phyloP scores from a whole-genome alignment of 768 basidiomycete species.

The Pulveroboletus ravenelii region DNA sequence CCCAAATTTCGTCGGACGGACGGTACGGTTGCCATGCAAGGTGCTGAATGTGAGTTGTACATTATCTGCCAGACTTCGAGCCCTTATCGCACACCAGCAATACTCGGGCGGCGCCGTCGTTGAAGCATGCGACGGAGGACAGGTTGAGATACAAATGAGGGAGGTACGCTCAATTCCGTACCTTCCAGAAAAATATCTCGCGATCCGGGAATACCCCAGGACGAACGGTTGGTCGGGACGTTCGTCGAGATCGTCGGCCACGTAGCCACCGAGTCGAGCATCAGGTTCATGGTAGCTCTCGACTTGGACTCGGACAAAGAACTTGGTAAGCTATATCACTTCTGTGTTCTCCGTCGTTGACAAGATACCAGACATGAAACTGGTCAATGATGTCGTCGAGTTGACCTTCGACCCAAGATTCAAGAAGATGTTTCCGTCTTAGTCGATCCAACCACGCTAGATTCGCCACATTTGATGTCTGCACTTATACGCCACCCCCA shows the following conservation, averaged over 20 bases:
- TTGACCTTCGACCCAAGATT: constrained; percentile 58
- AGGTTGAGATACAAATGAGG: constrained; percentile 46
- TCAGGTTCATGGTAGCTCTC: constrained; percentile 49
- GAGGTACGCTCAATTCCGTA: constrained; percentile 32
- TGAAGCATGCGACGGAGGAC: constrained; percentile 61
- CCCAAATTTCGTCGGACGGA: constrained; percentile 45
- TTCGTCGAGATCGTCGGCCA: constrained; percentile 67
- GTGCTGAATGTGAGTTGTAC: constrained; percentile 43
- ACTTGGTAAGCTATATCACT: constrained; percentile 47
- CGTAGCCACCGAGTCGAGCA: constrained; percentile 48
- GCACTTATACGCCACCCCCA: neutral
- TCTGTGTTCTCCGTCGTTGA: constrained; percentile 2
- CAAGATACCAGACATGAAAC: constrained; percentile 43
- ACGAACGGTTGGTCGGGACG: constrained; percentile 43
- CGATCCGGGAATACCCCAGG: constrained; percentile 25
- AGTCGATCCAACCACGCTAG: neutral
- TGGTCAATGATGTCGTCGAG: constrained; percentile 59
- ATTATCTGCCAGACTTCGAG: neutral
- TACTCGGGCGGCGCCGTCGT: constrained; percentile 49
- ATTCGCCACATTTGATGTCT: neutral
- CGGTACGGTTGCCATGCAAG: constrained; percentile 60
- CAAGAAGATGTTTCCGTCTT: constrained; percentile 42
- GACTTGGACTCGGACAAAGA: constrained; percentile 50
- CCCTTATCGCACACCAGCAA: constrained; percentile 19
- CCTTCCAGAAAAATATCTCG: neutral